Evolutionary conservation across 1,139 yeast species (phyloP).

Genomic region (Saccharomyces hybrid): DNA sequence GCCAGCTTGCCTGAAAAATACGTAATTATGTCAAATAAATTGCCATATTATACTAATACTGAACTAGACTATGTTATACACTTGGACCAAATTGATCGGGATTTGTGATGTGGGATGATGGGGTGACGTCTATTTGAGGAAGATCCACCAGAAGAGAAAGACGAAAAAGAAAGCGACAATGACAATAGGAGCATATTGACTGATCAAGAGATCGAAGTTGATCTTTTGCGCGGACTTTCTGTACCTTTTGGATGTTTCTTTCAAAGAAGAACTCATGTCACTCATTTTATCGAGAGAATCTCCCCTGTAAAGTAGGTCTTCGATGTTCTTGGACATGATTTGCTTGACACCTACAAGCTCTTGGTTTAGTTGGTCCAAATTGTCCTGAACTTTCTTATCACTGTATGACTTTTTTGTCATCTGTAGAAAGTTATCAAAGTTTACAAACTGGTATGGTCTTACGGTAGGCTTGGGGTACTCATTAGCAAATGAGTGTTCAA

Average conservation of each 20-base stretch:
- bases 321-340: constrained; percentile 94
- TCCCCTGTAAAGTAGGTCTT: constrained; percentile 88
- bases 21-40: not conserved
- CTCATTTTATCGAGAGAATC: constrained; percentile 90
- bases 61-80: not conserved
- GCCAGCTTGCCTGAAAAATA: not conserved
- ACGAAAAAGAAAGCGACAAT: constrained; percentile 67
- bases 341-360: constrained; percentile 91
- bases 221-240: constrained; percentile 85
- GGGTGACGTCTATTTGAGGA: constrained; percentile 37
- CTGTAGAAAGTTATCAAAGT: constrained; percentile 74
- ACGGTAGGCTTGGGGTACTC: constrained; percentile 58
- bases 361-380: constrained; percentile 74
- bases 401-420: constrained; percentile 85
- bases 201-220: constrained; percentile 78
- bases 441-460: constrained; percentile 84
- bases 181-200: constrained; percentile 83
- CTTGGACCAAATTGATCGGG: not conserved
- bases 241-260: constrained; percentile 81
- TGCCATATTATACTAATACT: not conserved
- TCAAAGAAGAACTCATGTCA: constrained; percentile 73
- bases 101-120: not conserved
- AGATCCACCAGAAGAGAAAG: constrained; percentile 77
- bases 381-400: constrained; percentile 85
- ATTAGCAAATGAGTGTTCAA: constrained; percentile 67